Percentiles rank a stretch among this genome's conserved stretches.
Evolutionary conservation across 805 yeast genomes (phyloP).

Genomic region (Barnettozyma sucrosica): DNA sequence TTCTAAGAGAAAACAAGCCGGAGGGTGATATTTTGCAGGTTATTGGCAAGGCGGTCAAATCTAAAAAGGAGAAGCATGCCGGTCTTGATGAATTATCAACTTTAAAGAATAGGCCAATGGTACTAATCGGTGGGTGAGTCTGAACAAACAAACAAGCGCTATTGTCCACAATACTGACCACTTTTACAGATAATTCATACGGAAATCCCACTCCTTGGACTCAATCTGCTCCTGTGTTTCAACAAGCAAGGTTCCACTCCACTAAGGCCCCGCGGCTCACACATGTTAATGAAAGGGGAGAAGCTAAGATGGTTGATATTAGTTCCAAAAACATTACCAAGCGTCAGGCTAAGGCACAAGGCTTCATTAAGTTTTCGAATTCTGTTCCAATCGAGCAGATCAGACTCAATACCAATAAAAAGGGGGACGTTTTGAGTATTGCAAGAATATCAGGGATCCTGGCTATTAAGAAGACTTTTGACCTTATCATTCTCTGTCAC

Average conservation of each 20-base stretch:
- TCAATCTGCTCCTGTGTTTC: neutral
- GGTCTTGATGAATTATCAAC: constrained; percentile 41
- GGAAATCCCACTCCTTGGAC: neutral
- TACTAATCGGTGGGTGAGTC: constrained; percentile 47
- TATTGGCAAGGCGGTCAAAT: constrained; percentile 41
- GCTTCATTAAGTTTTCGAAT: constrained; percentile 36
- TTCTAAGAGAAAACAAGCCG: constrained; percentile 32
- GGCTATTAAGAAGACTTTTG: constrained; percentile 44
- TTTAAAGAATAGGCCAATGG: constrained; percentile 49
- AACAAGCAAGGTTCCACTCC: constrained; percentile 4
- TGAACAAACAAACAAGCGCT: neutral
- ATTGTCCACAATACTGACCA: neutral
- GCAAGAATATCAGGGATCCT: constrained; percentile 47
- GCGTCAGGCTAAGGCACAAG: constrained; percentile 40
- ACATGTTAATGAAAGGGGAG: constrained; percentile 37
- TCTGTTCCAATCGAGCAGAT: constrained; percentile 29
- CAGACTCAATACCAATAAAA: constrained; percentile 33
- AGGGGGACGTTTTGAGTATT: constrained; percentile 46
- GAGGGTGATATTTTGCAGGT: constrained; percentile 33
- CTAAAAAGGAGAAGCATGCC: constrained; percentile 46
- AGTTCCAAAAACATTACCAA: constrained; percentile 34
- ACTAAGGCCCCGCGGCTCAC: constrained; percentile 22
- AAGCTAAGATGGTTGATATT: constrained; percentile 45
- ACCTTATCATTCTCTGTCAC: constrained; percentile 46
- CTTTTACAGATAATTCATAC: neutral